Evolutionary conservation across 208 protist genomes (phyloP).

Genomic region (Novymonas esmeraldas): DNA sequence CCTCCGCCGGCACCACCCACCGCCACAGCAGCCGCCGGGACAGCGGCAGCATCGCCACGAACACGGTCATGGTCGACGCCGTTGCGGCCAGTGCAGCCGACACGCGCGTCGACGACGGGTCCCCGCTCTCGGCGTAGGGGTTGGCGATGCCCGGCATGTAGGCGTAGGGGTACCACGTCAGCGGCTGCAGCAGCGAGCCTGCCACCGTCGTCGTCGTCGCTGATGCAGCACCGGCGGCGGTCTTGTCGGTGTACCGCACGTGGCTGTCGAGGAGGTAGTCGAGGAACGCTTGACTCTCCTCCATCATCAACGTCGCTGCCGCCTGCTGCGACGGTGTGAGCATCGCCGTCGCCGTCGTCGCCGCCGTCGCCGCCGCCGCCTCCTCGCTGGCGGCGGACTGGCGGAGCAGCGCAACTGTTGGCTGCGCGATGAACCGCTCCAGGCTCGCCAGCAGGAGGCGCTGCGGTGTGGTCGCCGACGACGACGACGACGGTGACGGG

Average conservation of each 20-base stretch:
- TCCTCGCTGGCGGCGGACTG: neutral
- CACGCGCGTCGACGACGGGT: constrained; percentile 11
- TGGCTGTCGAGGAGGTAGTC: constrained; percentile 17
- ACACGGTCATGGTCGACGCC: constrained; percentile 43
- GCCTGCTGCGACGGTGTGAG: constrained; percentile 19
- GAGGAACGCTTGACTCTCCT: constrained; percentile 25
- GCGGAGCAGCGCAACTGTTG: constrained; percentile 19
- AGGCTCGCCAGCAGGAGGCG: constrained; percentile 37
- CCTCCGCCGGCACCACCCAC: constrained; percentile 68
- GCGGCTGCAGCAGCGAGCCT: constrained; percentile 30
- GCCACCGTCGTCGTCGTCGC: neutral
- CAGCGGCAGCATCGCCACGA: constrained; percentile 45
- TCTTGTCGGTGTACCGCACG: constrained; percentile 3
- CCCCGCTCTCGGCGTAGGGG: constrained; percentile 32
- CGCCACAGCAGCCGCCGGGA: constrained; percentile 51
- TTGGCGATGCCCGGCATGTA: constrained; percentile 40
- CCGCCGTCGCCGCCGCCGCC: neutral
- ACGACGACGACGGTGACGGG: neutral
- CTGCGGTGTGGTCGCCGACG: constrained; percentile 24
- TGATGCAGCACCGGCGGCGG: neutral
- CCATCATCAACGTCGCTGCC: constrained; percentile 22
- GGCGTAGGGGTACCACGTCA: constrained; percentile 41
- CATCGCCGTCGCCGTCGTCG: neutral
- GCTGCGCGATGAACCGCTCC: constrained; percentile 35
- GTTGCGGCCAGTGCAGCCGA: constrained; percentile 17